Evolutionary conservation across 495 filamentous ascomycete genomes (phyloP).

Genomic region (Penicillium cataractarum): DNA sequence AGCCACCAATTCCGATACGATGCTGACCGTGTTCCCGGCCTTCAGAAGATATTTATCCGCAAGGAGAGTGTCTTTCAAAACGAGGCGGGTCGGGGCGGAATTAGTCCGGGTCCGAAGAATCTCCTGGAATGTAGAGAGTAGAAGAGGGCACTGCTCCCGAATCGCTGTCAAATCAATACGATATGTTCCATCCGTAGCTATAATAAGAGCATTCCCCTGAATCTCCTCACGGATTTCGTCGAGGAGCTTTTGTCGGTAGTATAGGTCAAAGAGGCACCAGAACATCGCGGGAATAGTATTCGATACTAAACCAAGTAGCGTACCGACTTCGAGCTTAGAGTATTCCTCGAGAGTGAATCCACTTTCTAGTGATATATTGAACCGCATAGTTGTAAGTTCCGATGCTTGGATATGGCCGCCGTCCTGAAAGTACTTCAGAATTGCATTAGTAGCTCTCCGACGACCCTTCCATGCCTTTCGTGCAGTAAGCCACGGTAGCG

Average conservation of each 20-base stretch:
- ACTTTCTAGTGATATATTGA: constrained; percentile 31
- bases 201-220: constrained; percentile 18
- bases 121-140: constrained; percentile 47
- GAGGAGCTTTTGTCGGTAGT: constrained; percentile 41
- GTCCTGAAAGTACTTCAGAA: constrained; percentile 44
- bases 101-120: constrained; percentile 32
- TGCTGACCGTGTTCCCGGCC: constrained; percentile 27
- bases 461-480: constrained; percentile 47
- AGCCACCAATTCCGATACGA: constrained; percentile 30
- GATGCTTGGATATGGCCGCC: constrained; percentile 41
- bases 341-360: constrained; percentile 44
- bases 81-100: constrained; percentile 28
- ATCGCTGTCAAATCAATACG: constrained; percentile 39
- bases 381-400: constrained; percentile 32
- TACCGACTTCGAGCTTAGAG: constrained; percentile 43
- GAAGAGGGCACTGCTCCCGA: constrained; percentile 40
- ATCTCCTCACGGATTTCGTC: constrained; percentile 43
- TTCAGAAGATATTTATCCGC: constrained; percentile 37
- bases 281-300: constrained; percentile 52
- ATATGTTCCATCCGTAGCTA: constrained; percentile 21
- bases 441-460: constrained; percentile 36
- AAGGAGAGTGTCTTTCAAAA: constrained; percentile 36
- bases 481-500: constrained; percentile 43
- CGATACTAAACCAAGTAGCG: constrained; percentile 42
- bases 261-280: constrained; percentile 49